phyloP scores from a whole-genome alignment of 371 early-diverging fungal genomes.

The Saksenaea oblongispora region DNA sequence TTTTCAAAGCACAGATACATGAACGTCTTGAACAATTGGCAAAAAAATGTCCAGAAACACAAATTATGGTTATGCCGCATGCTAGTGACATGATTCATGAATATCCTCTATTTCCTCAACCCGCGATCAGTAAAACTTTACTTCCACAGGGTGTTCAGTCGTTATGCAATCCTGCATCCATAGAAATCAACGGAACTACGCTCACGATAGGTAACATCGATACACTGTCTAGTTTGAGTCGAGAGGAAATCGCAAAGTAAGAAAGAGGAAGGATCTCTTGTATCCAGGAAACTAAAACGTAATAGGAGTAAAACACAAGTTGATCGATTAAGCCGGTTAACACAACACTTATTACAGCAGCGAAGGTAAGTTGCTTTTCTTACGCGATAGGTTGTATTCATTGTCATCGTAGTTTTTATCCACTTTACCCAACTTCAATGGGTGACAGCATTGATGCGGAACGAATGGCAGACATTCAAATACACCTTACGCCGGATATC shows the following conservation, averaged over 20 bases:
- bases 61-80: constrained; percentile 75
- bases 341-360: constrained; percentile 76
- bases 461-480: constrained; percentile 45
- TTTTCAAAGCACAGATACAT: constrained; percentile 64
- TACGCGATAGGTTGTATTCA: neutral
- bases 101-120: constrained; percentile 84
- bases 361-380: constrained; percentile 49
- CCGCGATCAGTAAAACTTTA: constrained; percentile 21
- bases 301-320: constrained; percentile 14
- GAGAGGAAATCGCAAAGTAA: constrained; percentile 64
- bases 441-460: constrained; percentile 62
- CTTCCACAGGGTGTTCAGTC: constrained; percentile 44
- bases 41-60: constrained; percentile 38
- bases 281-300: neutral
- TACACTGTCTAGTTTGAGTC: constrained; percentile 62
- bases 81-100: constrained; percentile 70
- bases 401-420: constrained; percentile 63
- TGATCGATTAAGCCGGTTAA: constrained; percentile 70
- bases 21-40: constrained; percentile 46
- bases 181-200: constrained; percentile 77
- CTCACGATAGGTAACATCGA: constrained; percentile 78
- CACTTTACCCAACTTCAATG: constrained; percentile 72
- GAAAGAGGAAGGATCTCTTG: neutral
- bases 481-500: constrained; percentile 73
- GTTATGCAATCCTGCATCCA: constrained; percentile 82